Evolutionary conservation across 83 land plant species (phyloP), one percentile per base, ranked within the genome.

Genomic region (Thuja plicata): DNA sequence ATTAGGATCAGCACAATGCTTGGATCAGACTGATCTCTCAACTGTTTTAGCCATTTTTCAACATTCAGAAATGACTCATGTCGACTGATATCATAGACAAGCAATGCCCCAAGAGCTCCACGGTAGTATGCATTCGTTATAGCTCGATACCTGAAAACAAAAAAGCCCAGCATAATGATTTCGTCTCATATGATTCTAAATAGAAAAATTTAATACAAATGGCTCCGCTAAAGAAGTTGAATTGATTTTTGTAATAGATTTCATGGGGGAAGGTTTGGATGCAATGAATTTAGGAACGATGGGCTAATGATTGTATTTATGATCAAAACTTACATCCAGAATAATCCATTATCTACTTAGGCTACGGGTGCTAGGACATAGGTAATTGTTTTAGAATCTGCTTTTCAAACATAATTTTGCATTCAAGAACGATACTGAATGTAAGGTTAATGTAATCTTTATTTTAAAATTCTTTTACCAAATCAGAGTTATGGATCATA

Each of bases 51-150:
- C 79, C 79, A 76, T 32, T 76, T 34, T 34, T 76, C 79, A 15
- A 76, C 35, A 35, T 76, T 76, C 6, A 35, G 16, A 76, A 76
- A 76, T 35, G 79, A 32, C 13, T 76, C 79, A 76, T 76, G 79
- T 76, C 79, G 79, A 76, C 30, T 76, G 17, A 80, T 80, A 80
- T 80, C 83, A 38, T 80, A 80, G 46, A 80, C 83, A 5, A 80
- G n/a, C 37, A 80, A 40, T 12, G 83, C 83, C 43, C 83, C 83
- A 41, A 80, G 46, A 80, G 83, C 45, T 40, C 83, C 83, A 3
- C 83, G 45, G 83, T 80, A 80, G 83, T 80, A 80, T 17, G 83
- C 83, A 80, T 7, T 80, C 9, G 83, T 80, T 38, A 80, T 80
- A 21, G 83, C 83, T 41, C 45, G 41, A 45, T 80, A 80, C 83